Base-by-base conservation (phyloP, 2,329 filamentous ascomycete species). In the Cladophialophora psammophila region DNA sequence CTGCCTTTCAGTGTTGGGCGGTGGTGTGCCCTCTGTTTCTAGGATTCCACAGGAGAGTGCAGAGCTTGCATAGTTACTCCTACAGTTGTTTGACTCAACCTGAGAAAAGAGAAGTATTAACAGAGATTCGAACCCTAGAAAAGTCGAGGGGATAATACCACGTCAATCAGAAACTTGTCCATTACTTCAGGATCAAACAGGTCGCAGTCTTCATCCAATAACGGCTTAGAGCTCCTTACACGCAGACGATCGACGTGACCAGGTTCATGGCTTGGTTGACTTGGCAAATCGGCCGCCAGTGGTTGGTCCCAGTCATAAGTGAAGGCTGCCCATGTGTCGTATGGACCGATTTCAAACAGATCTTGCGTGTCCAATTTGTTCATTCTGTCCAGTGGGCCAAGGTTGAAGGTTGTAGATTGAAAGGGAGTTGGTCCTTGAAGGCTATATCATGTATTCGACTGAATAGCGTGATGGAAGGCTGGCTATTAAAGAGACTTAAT, bases 111-210 rank as follows among this genome's bases (percentile, higher is more conserved):
- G 31, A n/a, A 12, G 3, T 34, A 18, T 61, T 31, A 53, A 32
- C 34, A 34, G 40, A 26, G 4, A 12, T 18, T 9, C 20, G 34
- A 5, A 10, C 10, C 8, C 32, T 12, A 12, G 18, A 38, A 6
- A 18, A 10, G n/a, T 4, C 4, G 6, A 9, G 34, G 36, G 34
- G 3, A 53, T 9, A 13, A 38, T 53, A 61, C 59, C 59, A 61
- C 31, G 36, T 32, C 48, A 8, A 61, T 52, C 4, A 52, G 12
- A 34, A 61, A 32, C 20, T 20, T 40, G 15, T 61, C 34, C 59
- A 61, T 53, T 12, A 31, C 45, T 34, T 52, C 45, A 1, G 59
- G 12, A n/a, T 61, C 59, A 15, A 40, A 61, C 50, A 52, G 48
- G 32, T 31, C 45, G 36, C 38, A 38, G 12, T 61, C 48, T 10